A percentile compares a stretch with the other conserved stretches of the same genome.
phyloP scores from a whole-genome alignment of 352 stramenopile genomes.

The Phytopythium kandeliae region DNA sequence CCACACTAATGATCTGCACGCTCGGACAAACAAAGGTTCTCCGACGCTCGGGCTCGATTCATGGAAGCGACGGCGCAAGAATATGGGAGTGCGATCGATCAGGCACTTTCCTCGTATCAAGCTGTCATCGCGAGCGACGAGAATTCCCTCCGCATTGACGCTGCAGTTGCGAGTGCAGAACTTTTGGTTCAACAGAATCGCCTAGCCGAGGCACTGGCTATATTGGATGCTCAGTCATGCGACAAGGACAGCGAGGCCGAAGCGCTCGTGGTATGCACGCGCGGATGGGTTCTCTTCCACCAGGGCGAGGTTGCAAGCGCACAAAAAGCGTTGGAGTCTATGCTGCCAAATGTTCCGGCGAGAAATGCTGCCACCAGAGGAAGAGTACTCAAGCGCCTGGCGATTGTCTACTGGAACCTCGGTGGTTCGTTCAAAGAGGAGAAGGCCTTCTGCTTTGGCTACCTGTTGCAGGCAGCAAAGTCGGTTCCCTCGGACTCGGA shows the following conservation, averaged over 20 bases:
- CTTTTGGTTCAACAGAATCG: conserved; percentile 31
- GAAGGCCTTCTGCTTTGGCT: conserved; percentile 58
- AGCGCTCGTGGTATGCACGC: conserved; percentile 18
- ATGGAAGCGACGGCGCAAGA: conserved; percentile 51
- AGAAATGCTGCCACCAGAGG: conserved; percentile 18
- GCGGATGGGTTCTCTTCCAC: conserved; percentile 47
- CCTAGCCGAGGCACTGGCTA: conserved; percentile 21
- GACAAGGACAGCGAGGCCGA: conserved; percentile 15
- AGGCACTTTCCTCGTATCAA: conserved; percentile 40
- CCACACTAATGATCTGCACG: conserved; percentile 3
- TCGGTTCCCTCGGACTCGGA: conserved; percentile 57
- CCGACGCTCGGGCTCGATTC: conserved; percentile 41
- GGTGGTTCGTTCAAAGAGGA: conserved; percentile 36
- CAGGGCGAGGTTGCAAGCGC: conserved; percentile 29
- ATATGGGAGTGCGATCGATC: conserved; percentile 37
- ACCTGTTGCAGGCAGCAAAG: conserved; percentile 70
- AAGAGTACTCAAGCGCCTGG: conserved; percentile 56
- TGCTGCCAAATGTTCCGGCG: conserved; percentile 19
- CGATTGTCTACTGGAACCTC: conserved; percentile 72
- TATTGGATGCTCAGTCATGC: conserved; percentile 19
- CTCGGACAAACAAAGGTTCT: conserved; percentile 30
- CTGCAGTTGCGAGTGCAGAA: conserved; percentile 36
- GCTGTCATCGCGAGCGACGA: conserved; percentile 19
- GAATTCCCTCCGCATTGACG: conserved; percentile 17
- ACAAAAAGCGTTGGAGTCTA: conserved; percentile 30